Evolutionary conservation across 768 basidiomycete genomes (phyloP), one percentile per base, ranked within the genome.

Genomic region (Termitomyces bulborhizus): DNA sequence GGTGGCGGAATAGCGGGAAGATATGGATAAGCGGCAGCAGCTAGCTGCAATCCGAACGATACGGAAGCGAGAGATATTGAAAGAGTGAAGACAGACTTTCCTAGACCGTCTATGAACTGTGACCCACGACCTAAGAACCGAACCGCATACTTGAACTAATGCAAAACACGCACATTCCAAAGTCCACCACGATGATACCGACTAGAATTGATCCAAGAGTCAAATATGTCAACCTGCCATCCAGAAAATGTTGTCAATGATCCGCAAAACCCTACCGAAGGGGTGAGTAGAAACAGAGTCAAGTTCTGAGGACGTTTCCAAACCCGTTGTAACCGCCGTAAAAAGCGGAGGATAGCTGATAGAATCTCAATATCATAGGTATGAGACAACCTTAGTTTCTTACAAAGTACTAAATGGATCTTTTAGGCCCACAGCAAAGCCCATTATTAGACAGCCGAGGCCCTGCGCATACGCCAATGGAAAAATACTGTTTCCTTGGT

Each of bases 181-280:
- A 98, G 75, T 50, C 90, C 85, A 48, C 78, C 75, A 46, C 87
- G 80, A 53, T 76, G 66, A 46, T 76, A 78, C 9, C 73, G 68
- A 36, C 73, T 73, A 3, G 78, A 70, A 66, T 98, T 92, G 0
- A 87, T 75, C 84, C 94, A 98, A 0, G 93, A 88, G 51, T 78
- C 69, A 64, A 96, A 98, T 0, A 93, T 70, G 57, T 95, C 91
- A 9, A 90, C 66, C 69, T 98, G 92, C 97, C 97, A 98, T 37
- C 86, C 82, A 15, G 95, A 97, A 74, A 98, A 98, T 2, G 94
- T 98, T 9, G 97, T 99, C 62, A 98, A 70, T 1, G 93, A 96
- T 3, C 96, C 97, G 65, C 97, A 98, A 69, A 98, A 93, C 13
- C 93, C 94, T 87, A 41, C n/a, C n/a, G 15, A 29, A 13, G 15